phyloP scores from a whole-genome alignment of 129 eudicot genomes.

The Tagetes erecta region DNA sequence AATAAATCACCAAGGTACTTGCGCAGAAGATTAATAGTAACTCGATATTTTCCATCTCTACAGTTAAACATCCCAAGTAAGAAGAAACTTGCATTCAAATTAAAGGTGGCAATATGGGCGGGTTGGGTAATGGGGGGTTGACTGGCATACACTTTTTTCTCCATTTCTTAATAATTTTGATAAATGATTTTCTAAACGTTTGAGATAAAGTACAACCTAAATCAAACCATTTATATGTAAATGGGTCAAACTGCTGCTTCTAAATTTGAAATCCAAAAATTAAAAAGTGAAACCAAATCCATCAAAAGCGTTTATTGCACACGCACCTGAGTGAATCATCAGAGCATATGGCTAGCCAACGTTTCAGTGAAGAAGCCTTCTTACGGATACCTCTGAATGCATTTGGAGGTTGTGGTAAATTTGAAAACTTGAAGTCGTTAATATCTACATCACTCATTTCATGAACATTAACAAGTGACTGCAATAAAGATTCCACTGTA shows the following conservation, averaged over 20 bases:
- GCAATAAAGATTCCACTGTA: slow-evolving; percentile 57
- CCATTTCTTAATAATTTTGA: neutral
- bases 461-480: slow-evolving; percentile 59
- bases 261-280: neutral
- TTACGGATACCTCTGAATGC: slow-evolving; percentile 82
- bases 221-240: neutral
- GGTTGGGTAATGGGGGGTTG: neutral
- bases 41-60: slow-evolving; percentile 77
- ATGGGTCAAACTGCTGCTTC: neutral
- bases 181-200: neutral
- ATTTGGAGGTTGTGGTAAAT: slow-evolving; percentile 74
- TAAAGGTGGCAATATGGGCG: neutral
- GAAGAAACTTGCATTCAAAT: neutral
- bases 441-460: slow-evolving; percentile 44
- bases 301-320: slow-evolving; percentile 25
- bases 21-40: slow-evolving; percentile 64
- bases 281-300: neutral
- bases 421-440: slow-evolving; percentile 49
- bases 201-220: neutral
- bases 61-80: slow-evolving; percentile 21
- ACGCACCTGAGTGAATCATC: slow-evolving; percentile 79
- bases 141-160: neutral
- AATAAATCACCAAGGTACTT: slow-evolving; percentile 91
- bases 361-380: slow-evolving; percentile 71
- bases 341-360: slow-evolving; percentile 85